Evolutionary conservation across 768 basidiomycete genomes (phyloP), one percentile per base, ranked within the genome.

Genomic region (Amyloporia xantha): DNA sequence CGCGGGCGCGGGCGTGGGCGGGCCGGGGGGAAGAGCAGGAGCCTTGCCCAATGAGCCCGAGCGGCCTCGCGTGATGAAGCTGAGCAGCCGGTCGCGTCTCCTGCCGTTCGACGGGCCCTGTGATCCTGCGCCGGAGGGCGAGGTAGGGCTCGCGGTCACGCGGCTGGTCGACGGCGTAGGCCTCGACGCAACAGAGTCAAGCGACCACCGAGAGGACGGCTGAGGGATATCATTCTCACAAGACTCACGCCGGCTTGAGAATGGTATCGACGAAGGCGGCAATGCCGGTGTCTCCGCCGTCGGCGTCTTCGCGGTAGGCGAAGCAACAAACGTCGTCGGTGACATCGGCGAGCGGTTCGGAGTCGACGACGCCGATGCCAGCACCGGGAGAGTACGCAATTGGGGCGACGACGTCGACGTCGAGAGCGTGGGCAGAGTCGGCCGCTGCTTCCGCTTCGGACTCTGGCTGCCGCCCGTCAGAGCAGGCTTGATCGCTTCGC

Each of bases 11-110:
- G 51, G 51, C 12, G 41, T 30, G 20, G 56, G 53, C 23, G 47
- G 23, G 25, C 19, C 27, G 19, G 4, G 17, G 15, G 41, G 19
- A 15, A 33, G 30, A 6, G 43, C 25, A n/a, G 47, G 36, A 2
- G 19, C 43, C 45, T 58, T 63, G 47, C 55, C 54, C 23, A 63
- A 33, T 11, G 62, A 63, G 48, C 58, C 55, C 5, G 62, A 51
- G 27, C 62, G 58, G 5, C 47, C 49, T n/a, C 62, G 59, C 47
- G 56, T 54, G 47, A 63, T 63, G 50, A 63, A 58, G 46, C 59
- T 61, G n/a, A 63, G 51, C 36, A 63, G 51, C 25, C 62, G 56
- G 51, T 58, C 58, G 44, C 62, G 62, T 53, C 56, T 61, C 30
- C 48, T 38, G 35, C 44, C 44, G 12, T 19, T 3, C 13, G 44